Base-by-base conservation (phyloP, 169 alveolate species). In the Plasmodium vivax region DNA sequence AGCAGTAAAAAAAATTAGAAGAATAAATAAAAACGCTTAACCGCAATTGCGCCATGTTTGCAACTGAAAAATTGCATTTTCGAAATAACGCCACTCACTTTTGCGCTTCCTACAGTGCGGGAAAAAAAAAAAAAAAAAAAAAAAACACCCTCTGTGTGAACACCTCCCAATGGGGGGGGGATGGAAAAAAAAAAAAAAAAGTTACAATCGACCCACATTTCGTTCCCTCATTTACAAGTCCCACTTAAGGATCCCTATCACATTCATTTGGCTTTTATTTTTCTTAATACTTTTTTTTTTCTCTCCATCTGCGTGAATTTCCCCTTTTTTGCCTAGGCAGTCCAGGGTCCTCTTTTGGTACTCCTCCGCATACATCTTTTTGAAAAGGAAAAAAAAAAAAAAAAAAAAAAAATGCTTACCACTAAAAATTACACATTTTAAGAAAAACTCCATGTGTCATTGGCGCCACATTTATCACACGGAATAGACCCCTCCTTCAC, bases 111-210 rank as follows among this genome's bases (percentile, higher is more conserved):
- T 51, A 51, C 32, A 58, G 77, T 72, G 68, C 45, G 36, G 36
- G 68, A 19, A n/a, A 82, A 82, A 23, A 82, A 81, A n/a, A 81
- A 81, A 43, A 81, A 30, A 81, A 81, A 81, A 81, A 12, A 43
- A 82, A 82, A 82, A 43, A 51, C n/a, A 43, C 34, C 32, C 32
- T 82, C 68, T 45, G 38, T 82, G 68, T 82, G 27, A 41, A 43
- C 41, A 58, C 7, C 74, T 14, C 32, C 32, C 41, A 82, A 41
- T 51, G 14, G 62, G 45, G 73, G 19, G n/a, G 62, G n/a, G n/a
- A n/a, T n/a, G n/a, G n/a, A n/a, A 58, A 38, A 6, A 68, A 68
- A 68, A 68, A 68, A 68, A 68, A 68, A 27, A 19, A 8, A 68
- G 38, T 68, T 68, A 27, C n/a, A 68, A 30, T 68, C 32, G 0